A percentile compares a stretch with the other conserved stretches of the same genome.
These are phyloP conservation scores for Pleochaeta shiraiana DNA, from an alignment of 2,329 filamentous ascomycete genomes.

Conservation along the genomic window DNA sequence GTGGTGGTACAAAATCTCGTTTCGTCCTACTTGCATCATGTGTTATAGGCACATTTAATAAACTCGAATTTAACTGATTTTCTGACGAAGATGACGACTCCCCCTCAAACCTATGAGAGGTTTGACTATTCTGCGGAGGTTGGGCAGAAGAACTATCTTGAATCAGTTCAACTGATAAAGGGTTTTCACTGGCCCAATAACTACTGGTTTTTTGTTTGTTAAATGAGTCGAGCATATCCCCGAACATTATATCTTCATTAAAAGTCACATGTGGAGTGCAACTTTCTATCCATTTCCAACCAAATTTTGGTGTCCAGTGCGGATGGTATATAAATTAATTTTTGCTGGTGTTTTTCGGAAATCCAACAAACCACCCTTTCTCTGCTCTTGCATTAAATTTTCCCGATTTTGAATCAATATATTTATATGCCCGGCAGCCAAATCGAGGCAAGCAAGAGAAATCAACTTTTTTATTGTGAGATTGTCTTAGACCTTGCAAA, in stretches of 20 bases:
- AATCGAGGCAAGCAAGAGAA: neutral
- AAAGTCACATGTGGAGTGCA: neutral
- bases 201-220: neutral
- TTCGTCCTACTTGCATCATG: neutral
- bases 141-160: neutral
- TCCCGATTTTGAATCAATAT: neutral
- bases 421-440: neutral
- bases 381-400: neutral
- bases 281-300: neutral
- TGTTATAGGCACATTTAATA: neutral
- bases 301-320: neutral
- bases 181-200: neutral
- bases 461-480: neutral
- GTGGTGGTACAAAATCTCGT: neutral
- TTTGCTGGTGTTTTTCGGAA: neutral
- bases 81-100: neutral
- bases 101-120: neutral
- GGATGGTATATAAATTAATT: neutral
- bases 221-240: neutral
- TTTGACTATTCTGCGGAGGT: neutral
- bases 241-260: neutral
- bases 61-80: neutral
- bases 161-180: neutral
- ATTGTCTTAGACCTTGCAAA: neutral
- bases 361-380: neutral